Percentiles rank a stretch among this genome's conserved stretches.
Conservation (phyloP, 768 basidiomycete species). For the Calocybe gangraenosa region DNA sequence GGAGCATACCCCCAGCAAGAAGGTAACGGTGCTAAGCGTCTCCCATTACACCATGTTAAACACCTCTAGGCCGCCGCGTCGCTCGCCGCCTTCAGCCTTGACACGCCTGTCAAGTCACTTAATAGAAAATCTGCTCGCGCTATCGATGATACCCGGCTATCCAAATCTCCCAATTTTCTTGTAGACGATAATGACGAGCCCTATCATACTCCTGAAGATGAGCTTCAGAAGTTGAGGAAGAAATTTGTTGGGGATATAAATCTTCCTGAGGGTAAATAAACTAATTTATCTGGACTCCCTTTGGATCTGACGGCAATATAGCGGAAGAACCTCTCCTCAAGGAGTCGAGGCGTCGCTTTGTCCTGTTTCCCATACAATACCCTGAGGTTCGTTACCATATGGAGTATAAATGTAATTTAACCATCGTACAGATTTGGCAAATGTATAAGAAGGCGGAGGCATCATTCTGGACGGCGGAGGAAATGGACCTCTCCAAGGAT, state of each 20-base stretch:
- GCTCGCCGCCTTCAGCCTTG: constrained; percentile 39
- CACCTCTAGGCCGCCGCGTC: constrained; percentile 35
- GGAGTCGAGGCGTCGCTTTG: constrained; percentile 76
- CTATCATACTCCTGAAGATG: constrained; percentile 1
- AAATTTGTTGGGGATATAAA: constrained; percentile 71
- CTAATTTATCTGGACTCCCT: not conserved
- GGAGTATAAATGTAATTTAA: not conserved
- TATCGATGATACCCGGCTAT: constrained; percentile 16
- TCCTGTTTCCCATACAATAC: constrained; percentile 92
- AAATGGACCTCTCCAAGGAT: constrained; percentile 89
- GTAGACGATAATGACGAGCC: constrained; percentile 11
- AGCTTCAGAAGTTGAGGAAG: constrained; percentile 24
- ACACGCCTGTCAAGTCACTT: constrained; percentile 15
- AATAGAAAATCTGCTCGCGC: constrained; percentile 2
- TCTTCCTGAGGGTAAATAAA: constrained; percentile 49
- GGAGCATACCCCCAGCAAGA: constrained; percentile 47
- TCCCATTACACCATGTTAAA: constrained; percentile 1
- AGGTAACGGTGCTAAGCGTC: too few species aligned
- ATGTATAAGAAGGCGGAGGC: constrained; percentile 96
- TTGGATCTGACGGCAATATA: constrained; percentile 20
- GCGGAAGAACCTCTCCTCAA: constrained; percentile 80
- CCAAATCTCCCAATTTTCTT: constrained; percentile 16
- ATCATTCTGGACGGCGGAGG: constrained; percentile 92
- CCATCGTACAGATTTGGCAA: constrained; percentile 73
- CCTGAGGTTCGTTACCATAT: constrained; percentile 55